These are phyloP conservation scores for Sambucus nigra DNA, from an alignment of 129 eudicot genomes.

Conservation along the genomic window DNA sequence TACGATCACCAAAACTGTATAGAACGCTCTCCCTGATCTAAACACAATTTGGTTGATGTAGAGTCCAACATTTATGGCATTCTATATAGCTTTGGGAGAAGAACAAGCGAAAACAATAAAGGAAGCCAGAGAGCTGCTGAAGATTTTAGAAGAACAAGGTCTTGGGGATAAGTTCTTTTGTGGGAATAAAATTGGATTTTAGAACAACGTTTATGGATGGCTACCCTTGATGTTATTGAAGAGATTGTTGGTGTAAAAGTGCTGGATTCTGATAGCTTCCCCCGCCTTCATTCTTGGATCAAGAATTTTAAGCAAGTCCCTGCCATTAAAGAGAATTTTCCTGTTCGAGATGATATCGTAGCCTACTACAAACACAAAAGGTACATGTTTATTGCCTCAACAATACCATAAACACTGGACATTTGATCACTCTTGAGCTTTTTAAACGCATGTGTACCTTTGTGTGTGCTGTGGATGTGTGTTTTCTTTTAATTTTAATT, in stretches of 20 bases:
- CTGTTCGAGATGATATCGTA: constrained; percentile 11
- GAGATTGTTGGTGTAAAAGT: constrained; percentile 14
- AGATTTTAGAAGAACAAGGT: constrained; percentile 2
- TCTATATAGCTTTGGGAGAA: neutral
- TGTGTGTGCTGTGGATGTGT: no score
- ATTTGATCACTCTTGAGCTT: neutral
- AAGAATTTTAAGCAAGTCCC: constrained; percentile 13
- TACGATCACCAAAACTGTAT: neutral
- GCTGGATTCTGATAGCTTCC: constrained; percentile 18
- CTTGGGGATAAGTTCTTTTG: neutral
- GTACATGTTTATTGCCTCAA: constrained; percentile 2
- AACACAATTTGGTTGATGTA: neutral
- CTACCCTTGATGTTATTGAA: constrained; percentile 8
- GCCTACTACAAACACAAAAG: neutral
- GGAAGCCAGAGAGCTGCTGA: neutral
- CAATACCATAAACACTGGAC: neutral
- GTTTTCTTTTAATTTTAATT: no score
- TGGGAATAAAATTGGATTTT: neutral
- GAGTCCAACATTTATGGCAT: neutral
- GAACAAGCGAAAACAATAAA: neutral
- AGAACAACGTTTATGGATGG: neutral
- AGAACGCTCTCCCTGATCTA: neutral
- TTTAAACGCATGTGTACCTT: neutral
- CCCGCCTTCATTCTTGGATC: constrained; percentile 15
- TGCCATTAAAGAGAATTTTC: constrained; percentile 13